Base-by-base conservation (phyloP, 148 eudicot species). In the Camellia lanceoleosa region DNA sequence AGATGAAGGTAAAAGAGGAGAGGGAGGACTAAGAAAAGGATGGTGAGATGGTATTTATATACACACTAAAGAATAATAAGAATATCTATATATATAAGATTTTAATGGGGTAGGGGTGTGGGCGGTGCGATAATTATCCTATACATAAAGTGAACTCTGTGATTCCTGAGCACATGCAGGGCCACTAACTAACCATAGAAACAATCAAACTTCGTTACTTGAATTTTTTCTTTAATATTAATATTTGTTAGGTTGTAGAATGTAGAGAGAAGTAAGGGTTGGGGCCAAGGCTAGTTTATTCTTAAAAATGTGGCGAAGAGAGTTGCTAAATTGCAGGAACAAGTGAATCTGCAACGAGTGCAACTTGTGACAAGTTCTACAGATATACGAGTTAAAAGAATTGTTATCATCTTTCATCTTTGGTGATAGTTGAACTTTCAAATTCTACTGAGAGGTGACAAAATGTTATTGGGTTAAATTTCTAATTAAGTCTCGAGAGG, bases 111-210 rank as follows among this genome's bases (percentile, higher is more conserved):
- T 30, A 30, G 38, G 38, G 38, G 38, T 30, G 58, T 85, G 88
- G 90, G 67, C 86, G 88, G 87, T 84, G 80, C 62, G 49, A 82
- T 85, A 84, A 85, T 77, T 78, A 77, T 78, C 68, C 67, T 62
- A 73, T 78, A 85, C 38, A 30, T 30, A 30, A 85, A 86, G 89
- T 85, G 84, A 80, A 60, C 54, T 78, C 80, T 75, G 70, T 73
- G 85, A 89, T 89, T 81, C 89, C 86, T 79, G 77, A 83, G 90
- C 98, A 94, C 96, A 94, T 92, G 96, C 89, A 89, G 83, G 79
- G 80, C 82, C 87, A 87, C 86, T 78, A 86, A 82, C 68, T 78
- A 86, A 82, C 68, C 72, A 74, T 18, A 23, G 65, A 74, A 68
- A 83, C 38, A 30, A 30, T 30, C 38, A 67, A 61, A 56, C 60